A percentile compares a stretch with the other conserved stretches of the same genome.
phyloP scores from a whole-genome alignment of 768 basidiomycete species.

The Xerocomus brunneocitrinus region DNA sequence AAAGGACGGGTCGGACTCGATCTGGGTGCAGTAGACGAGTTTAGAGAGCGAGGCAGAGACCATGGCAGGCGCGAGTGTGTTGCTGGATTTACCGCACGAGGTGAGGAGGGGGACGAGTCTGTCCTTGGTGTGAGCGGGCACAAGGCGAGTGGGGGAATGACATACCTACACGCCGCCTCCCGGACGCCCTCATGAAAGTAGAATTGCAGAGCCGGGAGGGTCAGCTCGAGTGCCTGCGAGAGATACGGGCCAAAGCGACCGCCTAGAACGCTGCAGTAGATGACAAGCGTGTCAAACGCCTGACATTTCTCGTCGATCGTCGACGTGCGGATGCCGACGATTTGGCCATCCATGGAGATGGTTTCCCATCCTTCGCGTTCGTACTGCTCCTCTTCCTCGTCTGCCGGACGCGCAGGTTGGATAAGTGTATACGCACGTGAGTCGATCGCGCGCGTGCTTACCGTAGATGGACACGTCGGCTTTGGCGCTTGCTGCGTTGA shows the following conservation, averaged over 20 bases:
- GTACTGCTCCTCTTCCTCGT: slow-evolving; percentile 49
- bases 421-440: not conserved
- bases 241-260: slow-evolving; percentile 69
- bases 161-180: slow-evolving; percentile 71
- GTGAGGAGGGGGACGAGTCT: slow-evolving; percentile 74
- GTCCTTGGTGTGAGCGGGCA: not conserved
- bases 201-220: slow-evolving; percentile 66
- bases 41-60: slow-evolving; percentile 63
- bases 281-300: slow-evolving; percentile 82
- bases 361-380: slow-evolving; percentile 79
- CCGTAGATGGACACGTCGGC: slow-evolving; percentile 47
- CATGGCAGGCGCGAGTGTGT: slow-evolving; percentile 64
- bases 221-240: slow-evolving; percentile 63
- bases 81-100: slow-evolving; percentile 60
- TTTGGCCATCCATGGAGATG: slow-evolving; percentile 70
- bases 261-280: slow-evolving; percentile 68
- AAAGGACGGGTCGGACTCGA: slow-evolving; percentile 74
- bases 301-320: slow-evolving; percentile 84
- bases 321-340: slow-evolving; percentile 72
- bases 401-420: slow-evolving; percentile 28
- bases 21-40: slow-evolving; percentile 55
- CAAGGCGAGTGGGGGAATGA: not conserved
- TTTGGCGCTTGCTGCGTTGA: slow-evolving; percentile 74
- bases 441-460: slow-evolving; percentile 18
- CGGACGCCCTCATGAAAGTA: slow-evolving; percentile 84